Percentiles rank a stretch among this genome's conserved stretches.
phyloP scores from a whole-genome alignment of 139 green algal species.

The Spirogloea muscicola region DNA sequence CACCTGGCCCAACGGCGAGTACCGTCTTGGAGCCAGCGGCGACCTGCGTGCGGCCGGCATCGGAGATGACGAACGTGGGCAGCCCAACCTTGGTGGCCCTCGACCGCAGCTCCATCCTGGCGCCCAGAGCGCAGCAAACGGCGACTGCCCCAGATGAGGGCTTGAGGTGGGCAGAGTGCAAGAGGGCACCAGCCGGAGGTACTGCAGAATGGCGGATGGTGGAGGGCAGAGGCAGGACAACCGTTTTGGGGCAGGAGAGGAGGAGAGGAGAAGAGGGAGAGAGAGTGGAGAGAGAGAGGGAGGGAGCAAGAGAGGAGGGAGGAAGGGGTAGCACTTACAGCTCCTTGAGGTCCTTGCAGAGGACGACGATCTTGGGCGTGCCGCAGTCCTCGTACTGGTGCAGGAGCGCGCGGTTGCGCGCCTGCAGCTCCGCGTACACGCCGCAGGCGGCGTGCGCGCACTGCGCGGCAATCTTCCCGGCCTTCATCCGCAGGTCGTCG shows the following conservation, averaged over 20 bases:
- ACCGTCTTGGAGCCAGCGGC: constrained; percentile 41
- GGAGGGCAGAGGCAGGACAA: no score
- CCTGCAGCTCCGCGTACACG: neutral
- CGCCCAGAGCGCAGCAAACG: no score
- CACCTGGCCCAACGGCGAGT: constrained; percentile 29
- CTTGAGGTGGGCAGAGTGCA: no score
- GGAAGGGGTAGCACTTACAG: no score
- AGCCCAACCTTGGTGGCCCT: constrained; percentile 15
- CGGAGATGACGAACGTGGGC: constrained; percentile 18
- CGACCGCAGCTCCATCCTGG: constrained; percentile 40
- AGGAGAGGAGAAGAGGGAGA: no score
- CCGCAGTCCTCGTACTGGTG: constrained; percentile 30
- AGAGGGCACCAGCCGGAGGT: no score
- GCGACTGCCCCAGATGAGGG: no score
- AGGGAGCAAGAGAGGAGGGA: no score
- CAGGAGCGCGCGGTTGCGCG: constrained; percentile 15
- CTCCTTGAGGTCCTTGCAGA: constrained; percentile 43
- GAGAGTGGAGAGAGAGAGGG: no score
- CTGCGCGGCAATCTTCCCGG: constrained; percentile 35
- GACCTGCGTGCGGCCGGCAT: constrained; percentile 40
- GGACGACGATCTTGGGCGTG: constrained; percentile 42
- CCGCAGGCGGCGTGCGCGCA: constrained; percentile 10
- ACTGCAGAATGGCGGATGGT: no score
- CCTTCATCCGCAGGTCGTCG: constrained; percentile 29
- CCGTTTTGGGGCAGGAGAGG: no score